Evolutionary conservation across 192 early-diverging fungal genomes (phyloP).

Genomic region (Diversispora eburnea): DNA sequence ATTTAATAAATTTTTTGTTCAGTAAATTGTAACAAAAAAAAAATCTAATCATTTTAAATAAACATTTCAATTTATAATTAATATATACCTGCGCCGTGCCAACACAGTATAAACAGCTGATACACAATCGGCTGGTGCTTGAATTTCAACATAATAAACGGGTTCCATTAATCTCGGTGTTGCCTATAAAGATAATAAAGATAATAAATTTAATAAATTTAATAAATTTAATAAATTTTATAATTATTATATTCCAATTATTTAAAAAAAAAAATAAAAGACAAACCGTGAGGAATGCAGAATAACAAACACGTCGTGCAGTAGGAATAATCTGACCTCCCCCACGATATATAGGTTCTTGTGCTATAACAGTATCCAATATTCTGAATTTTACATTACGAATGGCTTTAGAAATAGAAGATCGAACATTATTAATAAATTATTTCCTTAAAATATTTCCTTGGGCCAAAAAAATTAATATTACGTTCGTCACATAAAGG

Average conservation of each 20-base stretch:
- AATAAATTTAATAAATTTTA: background rate
- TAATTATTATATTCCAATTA: background rate
- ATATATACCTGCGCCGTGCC: slow-evolving; percentile 64
- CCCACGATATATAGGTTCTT: slow-evolving; percentile 86
- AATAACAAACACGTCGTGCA: slow-evolving; percentile 93
- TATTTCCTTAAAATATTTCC: background rate
- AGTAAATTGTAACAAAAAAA: background rate
- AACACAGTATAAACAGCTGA: slow-evolving; percentile 93
- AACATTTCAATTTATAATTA: background rate
- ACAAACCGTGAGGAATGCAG: slow-evolving; percentile 82
- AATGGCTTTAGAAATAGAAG: slow-evolving; percentile 58
- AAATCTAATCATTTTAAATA: slow-evolving; percentile 1
- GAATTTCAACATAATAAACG: slow-evolving; percentile 93
- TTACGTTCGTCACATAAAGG: slow-evolving; percentile 95
- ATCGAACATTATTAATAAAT: background rate
- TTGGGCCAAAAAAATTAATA: slow-evolving; percentile 9
- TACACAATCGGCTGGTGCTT: slow-evolving; percentile 94
- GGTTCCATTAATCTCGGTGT: slow-evolving; percentile 97
- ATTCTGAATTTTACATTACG: slow-evolving; percentile 95
- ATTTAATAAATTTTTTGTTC: too few relatives aligned
- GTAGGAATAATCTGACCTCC: slow-evolving; percentile 97
- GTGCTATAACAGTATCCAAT: slow-evolving; percentile 77
- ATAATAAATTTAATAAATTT: background rate
- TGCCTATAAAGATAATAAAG: slow-evolving; percentile 49
- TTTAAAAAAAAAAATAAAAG: background rate